Percentiles rank a stretch among this genome's conserved stretches.
Conservation (phyloP, 192 early-diverging fungal species). For the Piromyces sp. region DNA sequence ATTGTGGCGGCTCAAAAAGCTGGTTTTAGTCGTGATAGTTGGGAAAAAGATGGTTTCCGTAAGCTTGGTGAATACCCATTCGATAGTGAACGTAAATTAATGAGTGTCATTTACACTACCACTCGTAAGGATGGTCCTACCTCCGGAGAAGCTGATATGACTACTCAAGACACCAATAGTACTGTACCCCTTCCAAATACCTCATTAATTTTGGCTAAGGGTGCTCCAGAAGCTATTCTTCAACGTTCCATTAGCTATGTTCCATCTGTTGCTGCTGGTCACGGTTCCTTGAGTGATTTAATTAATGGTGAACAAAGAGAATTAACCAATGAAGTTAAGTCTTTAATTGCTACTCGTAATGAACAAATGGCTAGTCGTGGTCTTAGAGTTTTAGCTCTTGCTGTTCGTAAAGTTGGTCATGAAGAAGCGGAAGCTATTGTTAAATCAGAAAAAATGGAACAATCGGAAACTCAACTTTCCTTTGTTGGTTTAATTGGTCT, state of each 20-base stretch:
- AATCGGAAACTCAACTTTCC: constrained; percentile 54
- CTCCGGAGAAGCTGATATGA: background rate
- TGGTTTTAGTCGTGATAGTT: constrained; percentile 43
- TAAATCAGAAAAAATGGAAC: constrained; percentile 11
- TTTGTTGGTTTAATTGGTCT: constrained; percentile 85
- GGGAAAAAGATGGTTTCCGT: constrained; percentile 36
- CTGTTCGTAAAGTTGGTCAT: constrained; percentile 38
- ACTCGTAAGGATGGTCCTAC: background rate
- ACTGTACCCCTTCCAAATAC: background rate
- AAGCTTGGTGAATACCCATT: constrained; percentile 56
- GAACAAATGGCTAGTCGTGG: constrained; percentile 66
- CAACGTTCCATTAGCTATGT: constrained; percentile 46
- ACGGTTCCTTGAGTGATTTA: constrained; percentile 4
- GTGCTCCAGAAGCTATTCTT: constrained; percentile 82
- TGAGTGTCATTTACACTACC: constrained; percentile 61
- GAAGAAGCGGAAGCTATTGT: constrained; percentile 31
- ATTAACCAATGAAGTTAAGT: constrained; percentile 4
- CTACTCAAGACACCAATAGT: background rate
- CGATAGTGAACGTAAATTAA: constrained; percentile 73
- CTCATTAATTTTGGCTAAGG: constrained; percentile 60
- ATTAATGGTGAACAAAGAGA: background rate
- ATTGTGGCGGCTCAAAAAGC: constrained; percentile 70
- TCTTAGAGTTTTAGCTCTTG: constrained; percentile 76
- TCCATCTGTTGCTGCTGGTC: constrained; percentile 3
- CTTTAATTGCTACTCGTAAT: constrained; percentile 11